phyloP scores from a whole-genome alignment of 305 asterid genomes.

The Salvia sclarea region DNA sequence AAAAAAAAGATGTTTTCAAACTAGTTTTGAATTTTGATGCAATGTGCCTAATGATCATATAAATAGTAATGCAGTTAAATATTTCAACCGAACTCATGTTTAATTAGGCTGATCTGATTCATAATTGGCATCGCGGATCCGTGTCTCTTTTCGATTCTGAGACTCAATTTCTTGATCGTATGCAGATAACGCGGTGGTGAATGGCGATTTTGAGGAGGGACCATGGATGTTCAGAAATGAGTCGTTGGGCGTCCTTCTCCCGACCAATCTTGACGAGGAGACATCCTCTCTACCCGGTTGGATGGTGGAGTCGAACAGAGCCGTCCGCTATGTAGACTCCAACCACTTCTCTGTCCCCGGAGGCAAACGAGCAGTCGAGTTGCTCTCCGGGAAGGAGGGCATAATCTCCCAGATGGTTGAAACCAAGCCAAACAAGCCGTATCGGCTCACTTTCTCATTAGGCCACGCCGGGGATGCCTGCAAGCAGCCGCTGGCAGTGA shows the following conservation, averaged over 20 bases:
- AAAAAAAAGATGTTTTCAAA: no score
- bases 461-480: slow-evolving; percentile 88
- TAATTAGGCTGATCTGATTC: background rate
- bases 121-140: background rate
- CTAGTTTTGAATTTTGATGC: no score
- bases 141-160: no score
- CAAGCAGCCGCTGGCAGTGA: slow-evolving; percentile 78
- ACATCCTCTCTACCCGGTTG: slow-evolving; percentile 93
- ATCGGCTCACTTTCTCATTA: slow-evolving; percentile 58
- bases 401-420: slow-evolving; percentile 92
- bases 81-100: no score
- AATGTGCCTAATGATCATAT: no score
- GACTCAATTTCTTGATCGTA: background rate
- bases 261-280: slow-evolving; percentile 88
- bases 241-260: slow-evolving; percentile 89
- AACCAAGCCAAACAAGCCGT: slow-evolving; percentile 76
- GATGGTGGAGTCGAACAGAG: slow-evolving; percentile 95
- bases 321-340: slow-evolving; percentile 86
- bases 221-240: slow-evolving; percentile 94
- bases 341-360: slow-evolving; percentile 80
- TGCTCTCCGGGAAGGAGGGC: slow-evolving; percentile 93
- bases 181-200: slow-evolving; percentile 76
- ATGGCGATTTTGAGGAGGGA: slow-evolving; percentile 96
- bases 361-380: slow-evolving; percentile 85
- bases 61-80: no score